Base-by-base conservation (phyloP, 2,329 filamentous ascomycete genomes). In the Ophiostoma montium region DNA sequence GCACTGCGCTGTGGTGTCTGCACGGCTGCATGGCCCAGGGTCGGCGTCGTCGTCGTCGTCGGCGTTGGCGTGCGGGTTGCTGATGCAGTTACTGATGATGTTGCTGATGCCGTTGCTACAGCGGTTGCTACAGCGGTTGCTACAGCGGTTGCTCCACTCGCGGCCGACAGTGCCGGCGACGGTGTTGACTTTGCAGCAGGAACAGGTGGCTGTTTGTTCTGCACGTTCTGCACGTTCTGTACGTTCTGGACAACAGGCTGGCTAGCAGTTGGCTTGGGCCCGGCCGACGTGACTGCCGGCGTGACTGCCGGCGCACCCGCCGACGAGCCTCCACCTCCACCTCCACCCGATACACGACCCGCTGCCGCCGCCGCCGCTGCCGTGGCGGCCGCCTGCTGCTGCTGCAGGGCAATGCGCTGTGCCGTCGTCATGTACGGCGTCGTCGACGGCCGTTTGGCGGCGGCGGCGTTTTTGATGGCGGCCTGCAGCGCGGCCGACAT, bases 391-490 rank as follows among this genome's bases (percentile, higher is more conserved):
- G 21, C 31, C 30, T 43, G 27, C 41, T 30, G 27, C 30, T 46
- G 43, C 43, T 46, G 43, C 6, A 35, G 18, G 6, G 45, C 45
- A 6, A 50, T 31, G 11, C 49, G 45, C 27, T 50, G 49, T 9
- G 49, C 49, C 3, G 49, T n/a, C 4, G 36, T 50, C 38, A 50
- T 19, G 43, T 35, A 35, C 33, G 32, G 45, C 39, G 42, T 38
- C 8, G 33, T 48, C 31, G 33, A 30, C n/a, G 49, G 49, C 2
- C 49, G 27, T 2, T 45, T 45, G 6, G 49, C 49, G 8, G 46
- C 23, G 9, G 50, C 50, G 7, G 50, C 50, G 12, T 48, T 51
- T 30, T 48, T 51, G 31, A 48, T 51, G 30, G 50, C 50, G 10
- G 45, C 43, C 33, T 42, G 45, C 30, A 52, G 19, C 5, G 50